These are phyloP conservation scores for Leccinum sublutescens DNA, from an alignment of 768 basidiomycete genomes.

Conservation along the genomic window DNA sequence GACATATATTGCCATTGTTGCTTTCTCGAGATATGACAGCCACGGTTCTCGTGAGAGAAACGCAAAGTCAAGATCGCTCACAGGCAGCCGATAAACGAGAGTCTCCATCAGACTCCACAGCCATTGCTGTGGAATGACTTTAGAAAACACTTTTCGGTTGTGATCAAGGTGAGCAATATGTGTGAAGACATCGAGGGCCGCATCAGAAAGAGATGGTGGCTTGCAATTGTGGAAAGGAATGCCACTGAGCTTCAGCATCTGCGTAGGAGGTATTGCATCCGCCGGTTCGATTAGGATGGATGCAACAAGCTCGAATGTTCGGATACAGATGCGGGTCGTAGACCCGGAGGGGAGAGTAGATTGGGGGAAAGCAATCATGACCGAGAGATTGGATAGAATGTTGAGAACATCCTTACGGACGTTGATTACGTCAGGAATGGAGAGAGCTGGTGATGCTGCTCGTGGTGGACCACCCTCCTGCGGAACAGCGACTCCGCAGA, in stretches of 20 bases:
- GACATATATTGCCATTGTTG: conserved; percentile 80
- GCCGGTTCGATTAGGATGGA: conserved; percentile 73
- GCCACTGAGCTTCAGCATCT: conserved; percentile 54
- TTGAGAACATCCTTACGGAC: conserved; percentile 77
- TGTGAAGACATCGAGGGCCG: conserved; percentile 85
- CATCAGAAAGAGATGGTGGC: conserved; percentile 63
- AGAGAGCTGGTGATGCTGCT: conserved; percentile 57
- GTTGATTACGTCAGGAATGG: conserved; percentile 66
- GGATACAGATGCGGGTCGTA: conserved; percentile 48
- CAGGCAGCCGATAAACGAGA: conserved; percentile 81
- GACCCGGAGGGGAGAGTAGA: conserved; percentile 39
- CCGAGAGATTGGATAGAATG: conserved; percentile 62
- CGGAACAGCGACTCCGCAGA: conserved; percentile 52
- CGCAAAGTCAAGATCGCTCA: conserved; percentile 73
- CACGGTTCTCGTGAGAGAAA: conserved; percentile 62
- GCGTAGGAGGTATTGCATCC: conserved; percentile 63
- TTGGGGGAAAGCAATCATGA: conserved; percentile 47
- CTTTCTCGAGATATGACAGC: conserved; percentile 78
- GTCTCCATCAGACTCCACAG: conserved; percentile 64
- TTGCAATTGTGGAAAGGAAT: conserved; percentile 40
- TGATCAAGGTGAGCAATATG: conserved; percentile 71
- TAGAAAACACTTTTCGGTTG: conserved; percentile 72
- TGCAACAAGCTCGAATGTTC: conserved; percentile 64
- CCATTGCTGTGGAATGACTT: conserved; percentile 54
- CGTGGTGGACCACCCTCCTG: conserved; percentile 32